phyloP scores from a whole-genome alignment of 1,139 yeast species.

The Scheffersomyces quercinus region DNA sequence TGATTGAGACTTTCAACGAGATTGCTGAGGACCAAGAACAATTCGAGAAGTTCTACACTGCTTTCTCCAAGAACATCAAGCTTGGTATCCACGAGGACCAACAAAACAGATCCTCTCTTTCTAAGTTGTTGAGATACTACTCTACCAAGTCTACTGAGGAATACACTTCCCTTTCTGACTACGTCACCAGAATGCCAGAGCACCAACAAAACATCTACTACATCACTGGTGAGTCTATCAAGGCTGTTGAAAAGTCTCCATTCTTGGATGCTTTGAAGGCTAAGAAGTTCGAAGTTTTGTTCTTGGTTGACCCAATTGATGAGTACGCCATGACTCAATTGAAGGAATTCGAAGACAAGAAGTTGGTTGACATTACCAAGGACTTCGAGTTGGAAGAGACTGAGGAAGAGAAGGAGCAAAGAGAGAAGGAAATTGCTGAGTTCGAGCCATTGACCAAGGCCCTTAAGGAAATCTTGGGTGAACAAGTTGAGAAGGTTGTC shows the following conservation, averaged over 20 bases:
- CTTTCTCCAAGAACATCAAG: constrained; percentile 97
- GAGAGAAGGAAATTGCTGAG: constrained; percentile 92
- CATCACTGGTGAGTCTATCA: constrained; percentile 98
- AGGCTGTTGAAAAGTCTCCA: constrained; percentile 99
- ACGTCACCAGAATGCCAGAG: constrained; percentile 99
- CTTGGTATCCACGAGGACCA: constrained; percentile 99
- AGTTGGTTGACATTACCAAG: constrained; percentile 97
- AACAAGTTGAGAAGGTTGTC: constrained; percentile 98
- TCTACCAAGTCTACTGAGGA: constrained; percentile 96
- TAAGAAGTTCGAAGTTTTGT: constrained; percentile 96
- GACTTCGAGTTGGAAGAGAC: constrained; percentile 99
- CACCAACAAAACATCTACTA: constrained; percentile 99
- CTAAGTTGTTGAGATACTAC: constrained; percentile 95
- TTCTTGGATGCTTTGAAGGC: constrained; percentile 99
- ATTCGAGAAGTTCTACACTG: constrained; percentile 97
- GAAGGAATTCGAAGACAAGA: constrained; percentile 99
- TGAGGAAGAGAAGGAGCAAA: constrained; percentile 91
- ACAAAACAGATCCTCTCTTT: constrained; percentile 93
- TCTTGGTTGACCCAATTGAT: constrained; percentile 98
- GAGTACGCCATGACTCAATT: constrained; percentile 99
- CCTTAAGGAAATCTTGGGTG: constrained; percentile 96
- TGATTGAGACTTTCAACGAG: constrained; percentile 98
- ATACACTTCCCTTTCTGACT: constrained; percentile 91
- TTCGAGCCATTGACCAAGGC: constrained; percentile 94
- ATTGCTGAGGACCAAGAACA: constrained; percentile 99